Conservation (phyloP, 2,329 filamentous ascomycete genomes). For the Didymella glomerata region DNA sequence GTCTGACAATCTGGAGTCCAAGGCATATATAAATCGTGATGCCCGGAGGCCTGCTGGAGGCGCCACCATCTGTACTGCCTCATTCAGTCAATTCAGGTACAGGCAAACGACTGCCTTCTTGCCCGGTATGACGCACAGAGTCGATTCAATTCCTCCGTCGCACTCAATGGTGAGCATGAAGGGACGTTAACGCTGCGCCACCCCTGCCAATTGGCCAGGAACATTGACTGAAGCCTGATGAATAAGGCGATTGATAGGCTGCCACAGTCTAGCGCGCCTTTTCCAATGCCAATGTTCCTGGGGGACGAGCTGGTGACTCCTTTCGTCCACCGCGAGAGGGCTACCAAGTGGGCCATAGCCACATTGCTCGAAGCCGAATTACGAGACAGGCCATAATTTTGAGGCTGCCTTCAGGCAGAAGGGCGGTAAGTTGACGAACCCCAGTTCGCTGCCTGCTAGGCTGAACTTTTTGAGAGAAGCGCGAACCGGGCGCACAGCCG, state of each 20-base stretch:
- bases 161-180: slow-evolving; percentile 26
- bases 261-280: slow-evolving; percentile 39
- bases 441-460: slow-evolving; percentile 44
- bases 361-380: slow-evolving; percentile 28
- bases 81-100: slow-evolving; percentile 31
- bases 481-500: slow-evolving; percentile 40
- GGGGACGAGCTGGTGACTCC: slow-evolving; percentile 38
- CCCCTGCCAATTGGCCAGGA: slow-evolving; percentile 20
- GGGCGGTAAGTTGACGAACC: slow-evolving; percentile 33
- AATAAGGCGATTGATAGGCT: slow-evolving; percentile 43
- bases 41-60: slow-evolving; percentile 39
- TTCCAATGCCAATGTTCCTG: slow-evolving; percentile 29
- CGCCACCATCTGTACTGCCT: slow-evolving; percentile 34
- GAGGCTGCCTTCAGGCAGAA: slow-evolving; percentile 39
- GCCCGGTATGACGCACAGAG: slow-evolving; percentile 39
- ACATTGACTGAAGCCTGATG: slow-evolving; percentile 36
- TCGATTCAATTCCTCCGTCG: slow-evolving; percentile 28
- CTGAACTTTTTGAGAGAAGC: slow-evolving; percentile 28
- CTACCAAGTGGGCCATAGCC: slow-evolving; percentile 36
- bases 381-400: slow-evolving; percentile 34
- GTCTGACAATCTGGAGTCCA: slow-evolving; percentile 1
- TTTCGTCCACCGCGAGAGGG: slow-evolving; percentile 37
- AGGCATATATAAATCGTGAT: slow-evolving; percentile 30
- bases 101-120: slow-evolving; percentile 44
- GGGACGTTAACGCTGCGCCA: slow-evolving; percentile 38